Base-by-base conservation (phyloP, 495 filamentous ascomycete genomes). In the Penicillium fimorum region DNA sequence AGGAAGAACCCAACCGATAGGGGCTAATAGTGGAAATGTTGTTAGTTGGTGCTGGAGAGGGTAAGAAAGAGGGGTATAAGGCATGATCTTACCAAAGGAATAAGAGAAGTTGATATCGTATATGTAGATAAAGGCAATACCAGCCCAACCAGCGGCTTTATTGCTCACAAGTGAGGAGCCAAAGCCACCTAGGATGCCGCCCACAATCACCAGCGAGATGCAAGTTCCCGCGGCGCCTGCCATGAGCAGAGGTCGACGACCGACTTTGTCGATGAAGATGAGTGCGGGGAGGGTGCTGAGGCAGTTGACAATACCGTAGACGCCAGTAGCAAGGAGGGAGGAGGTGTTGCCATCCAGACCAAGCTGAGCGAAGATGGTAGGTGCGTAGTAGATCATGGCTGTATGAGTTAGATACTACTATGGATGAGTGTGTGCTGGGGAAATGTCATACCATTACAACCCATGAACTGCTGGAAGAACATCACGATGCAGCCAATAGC, bases 31-130 rank as follows among this genome's bases (percentile, higher is more conserved):
- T 25, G 6, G 42, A 38, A 38, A 13, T 25, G 27, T 32, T 11
- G 50, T 53, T 49, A 62, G 60, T 35, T 30, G 44, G 22, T 18
- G 2, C 4, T 11, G 7, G 24, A 47, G 46, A 40, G 44, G 33
- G 6, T 7, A 17, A 12, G 17, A 1, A 60, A 30, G 33, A n/a
- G 7, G 4, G 3, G 10, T n/a, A 12, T 5, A 5, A 29, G 45
- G 17, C 11, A 5, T 29, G 9, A n/a, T 47, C 70, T 53, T 53
- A 76, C 74, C 73, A 37, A 71, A 73, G 1, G 73, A 73, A 32
- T 74, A 91, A 27, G 87, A 88, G 64, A 92, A 94, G 64, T 90
- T 86, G 41, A 90, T 74, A 61, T 91, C 87, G 63, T 90, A 94
- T 29, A 92, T 79, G 80, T 88, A 94, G 55, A 94, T 87, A 79